Percentiles rank a stretch among this genome's conserved stretches.
Evolutionary conservation across 345 rosid species (phyloP).

Genomic region (Salix caprea): DNA sequence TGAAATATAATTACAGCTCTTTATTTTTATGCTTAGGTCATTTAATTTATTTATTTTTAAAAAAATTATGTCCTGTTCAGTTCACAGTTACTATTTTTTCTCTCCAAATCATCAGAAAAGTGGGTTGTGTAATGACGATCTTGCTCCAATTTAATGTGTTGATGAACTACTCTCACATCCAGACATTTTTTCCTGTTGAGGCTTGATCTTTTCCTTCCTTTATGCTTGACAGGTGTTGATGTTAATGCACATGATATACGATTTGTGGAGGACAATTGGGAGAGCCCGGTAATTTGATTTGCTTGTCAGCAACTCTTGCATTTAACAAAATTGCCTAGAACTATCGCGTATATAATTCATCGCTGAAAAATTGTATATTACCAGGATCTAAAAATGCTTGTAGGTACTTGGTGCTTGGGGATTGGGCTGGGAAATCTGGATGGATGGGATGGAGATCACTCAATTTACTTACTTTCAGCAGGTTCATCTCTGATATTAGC

Average conservation of each 20-base stretch:
- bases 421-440: conserved; percentile 99
- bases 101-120: too few relatives aligned
- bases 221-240: conserved; percentile 65
- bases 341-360: neutral
- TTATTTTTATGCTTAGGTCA: too few relatives aligned
- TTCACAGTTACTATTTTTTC: too few relatives aligned
- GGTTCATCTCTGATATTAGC: conserved; percentile 38
- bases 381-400: conserved; percentile 12
- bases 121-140: neutral
- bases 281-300: conserved; percentile 70
- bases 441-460: conserved; percentile 99
- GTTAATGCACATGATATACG: conserved; percentile 78
- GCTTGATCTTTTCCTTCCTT: neutral
- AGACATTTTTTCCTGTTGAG: neutral
- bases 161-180: neutral
- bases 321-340: neutral
- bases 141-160: neutral
- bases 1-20: too few relatives aligned
- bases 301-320: neutral
- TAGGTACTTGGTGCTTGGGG: conserved; percentile 99
- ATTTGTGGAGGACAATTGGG: conserved; percentile 99
- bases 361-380: neutral
- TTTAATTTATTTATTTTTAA: too few relatives aligned
- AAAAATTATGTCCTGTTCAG: too few relatives aligned
- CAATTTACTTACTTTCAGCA: conserved; percentile 99